Conservation (phyloP, 140 eudicot species). For the Cichorium intybus region DNA sequence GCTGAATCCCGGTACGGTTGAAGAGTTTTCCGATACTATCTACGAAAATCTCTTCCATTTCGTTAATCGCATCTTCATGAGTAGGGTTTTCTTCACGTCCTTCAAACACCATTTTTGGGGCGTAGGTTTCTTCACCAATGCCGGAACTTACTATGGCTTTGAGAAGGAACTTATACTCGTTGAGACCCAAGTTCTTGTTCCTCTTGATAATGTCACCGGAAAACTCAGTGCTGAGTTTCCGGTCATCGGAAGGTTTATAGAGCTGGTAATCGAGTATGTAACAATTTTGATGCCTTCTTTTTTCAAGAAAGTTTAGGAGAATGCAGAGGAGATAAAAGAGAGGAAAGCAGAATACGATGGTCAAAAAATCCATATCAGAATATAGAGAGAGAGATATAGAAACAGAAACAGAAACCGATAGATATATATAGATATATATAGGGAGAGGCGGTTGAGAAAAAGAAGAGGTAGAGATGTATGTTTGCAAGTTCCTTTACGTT, state of each 20-base stretch:
- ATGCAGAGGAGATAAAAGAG: conserved; percentile 33
- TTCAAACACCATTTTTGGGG: conserved; percentile 60
- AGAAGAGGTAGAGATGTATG: no score
- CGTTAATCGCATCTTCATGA: conserved; percentile 38
- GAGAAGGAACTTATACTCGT: conserved; percentile 72
- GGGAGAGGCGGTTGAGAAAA: no score
- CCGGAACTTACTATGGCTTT: conserved; percentile 87
- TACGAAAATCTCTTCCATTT: conserved; percentile 76
- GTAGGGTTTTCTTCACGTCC: conserved; percentile 64
- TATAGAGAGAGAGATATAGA: conserved; percentile 11
- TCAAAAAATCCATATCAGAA: conserved; percentile 29
- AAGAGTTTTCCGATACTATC: conserved; percentile 49
- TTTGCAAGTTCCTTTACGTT: conserved; percentile 13
- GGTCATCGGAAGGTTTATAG: conserved; percentile 60
- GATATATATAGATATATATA: not conserved
- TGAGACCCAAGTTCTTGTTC: conserved; percentile 68
- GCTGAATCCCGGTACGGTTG: conserved; percentile 34
- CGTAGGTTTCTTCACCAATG: conserved; percentile 88
- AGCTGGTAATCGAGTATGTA: conserved; percentile 78
- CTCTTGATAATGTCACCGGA: conserved; percentile 60
- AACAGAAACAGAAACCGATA: not conserved
- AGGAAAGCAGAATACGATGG: conserved; percentile 26
- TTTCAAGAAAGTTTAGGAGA: conserved; percentile 26
- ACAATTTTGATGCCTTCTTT: conserved; percentile 50
- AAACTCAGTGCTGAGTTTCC: conserved; percentile 56